Evolutionary conservation across 2,329 filamentous ascomycete genomes (phyloP).

Genomic region (Pleomassaria siparia): DNA sequence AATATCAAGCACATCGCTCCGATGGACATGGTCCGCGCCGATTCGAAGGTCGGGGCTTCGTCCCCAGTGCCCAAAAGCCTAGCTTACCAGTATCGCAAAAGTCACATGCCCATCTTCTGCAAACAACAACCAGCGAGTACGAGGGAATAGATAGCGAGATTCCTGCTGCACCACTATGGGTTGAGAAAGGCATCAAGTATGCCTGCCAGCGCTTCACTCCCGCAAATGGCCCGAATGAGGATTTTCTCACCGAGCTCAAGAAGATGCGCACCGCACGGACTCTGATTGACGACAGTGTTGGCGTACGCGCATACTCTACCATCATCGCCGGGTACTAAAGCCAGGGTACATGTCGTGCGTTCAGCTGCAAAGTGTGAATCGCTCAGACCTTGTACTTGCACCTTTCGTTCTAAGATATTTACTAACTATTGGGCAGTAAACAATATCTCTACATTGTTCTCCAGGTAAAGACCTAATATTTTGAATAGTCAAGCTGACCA

Average conservation of each 20-base stretch:
- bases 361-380: too few relatives aligned
- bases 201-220: slow-evolving; percentile 80
- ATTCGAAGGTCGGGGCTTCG: slow-evolving; percentile 37
- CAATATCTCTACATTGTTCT: too few relatives aligned
- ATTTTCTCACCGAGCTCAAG: slow-evolving; percentile 73
- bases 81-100: slow-evolving; percentile 11
- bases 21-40: slow-evolving; percentile 26
- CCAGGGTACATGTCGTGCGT: too few relatives aligned
- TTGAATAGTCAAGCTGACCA: too few relatives aligned
- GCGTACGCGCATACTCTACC: slow-evolving; percentile 82
- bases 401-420: too few relatives aligned
- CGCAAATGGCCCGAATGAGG: slow-evolving; percentile 67
- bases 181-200: slow-evolving; percentile 64
- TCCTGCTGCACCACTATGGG: slow-evolving; percentile 71
- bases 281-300: slow-evolving; percentile 74
- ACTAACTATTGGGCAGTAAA: too few relatives aligned
- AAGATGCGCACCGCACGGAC: slow-evolving; percentile 72
- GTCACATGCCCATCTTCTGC: slow-evolving; percentile 56
- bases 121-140: slow-evolving; percentile 77
- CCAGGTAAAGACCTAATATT: too few relatives aligned
- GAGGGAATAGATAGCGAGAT: slow-evolving; percentile 58
- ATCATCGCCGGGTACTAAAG: too few relatives aligned
- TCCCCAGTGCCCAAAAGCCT: slow-evolving; percentile 22
- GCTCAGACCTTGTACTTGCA: too few relatives aligned
- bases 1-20: slow-evolving; percentile 15